Percentiles rank a stretch among this genome's conserved stretches.
These are phyloP conservation scores for Suillus subaureus DNA, from an alignment of 768 basidiomycete species.

Conservation along the genomic window DNA sequence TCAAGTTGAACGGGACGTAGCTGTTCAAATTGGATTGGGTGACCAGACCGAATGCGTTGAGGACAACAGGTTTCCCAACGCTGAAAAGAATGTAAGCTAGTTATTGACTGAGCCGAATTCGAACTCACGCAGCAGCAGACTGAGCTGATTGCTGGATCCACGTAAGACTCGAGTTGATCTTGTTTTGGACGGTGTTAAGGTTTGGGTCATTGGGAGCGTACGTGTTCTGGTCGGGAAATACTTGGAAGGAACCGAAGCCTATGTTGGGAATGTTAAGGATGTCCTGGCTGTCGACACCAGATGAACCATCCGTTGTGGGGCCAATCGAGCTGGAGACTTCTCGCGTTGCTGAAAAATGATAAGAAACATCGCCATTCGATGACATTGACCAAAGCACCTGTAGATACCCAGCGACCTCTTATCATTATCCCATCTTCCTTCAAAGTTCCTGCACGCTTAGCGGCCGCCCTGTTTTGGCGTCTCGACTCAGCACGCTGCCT, in stretches of 20 bases:
- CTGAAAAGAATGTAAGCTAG: constrained; percentile 33
- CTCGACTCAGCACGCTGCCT: constrained; percentile 50
- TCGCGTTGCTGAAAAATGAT: constrained; percentile 41
- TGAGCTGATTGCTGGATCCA: constrained; percentile 59
- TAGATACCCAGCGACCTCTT: constrained; percentile 61
- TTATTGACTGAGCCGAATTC: background rate
- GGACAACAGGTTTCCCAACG: constrained; percentile 53
- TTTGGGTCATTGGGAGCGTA: constrained; percentile 53
- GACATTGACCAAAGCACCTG: constrained; percentile 39
- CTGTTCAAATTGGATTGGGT: constrained; percentile 51
- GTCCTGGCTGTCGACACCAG: constrained; percentile 68
- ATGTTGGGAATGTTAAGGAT: constrained; percentile 59
- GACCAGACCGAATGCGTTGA: constrained; percentile 65
- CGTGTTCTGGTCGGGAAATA: constrained; percentile 69
- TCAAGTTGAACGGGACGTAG: constrained; percentile 66
- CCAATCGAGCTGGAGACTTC: constrained; percentile 50
- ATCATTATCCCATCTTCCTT: constrained; percentile 47
- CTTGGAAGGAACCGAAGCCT: constrained; percentile 60
- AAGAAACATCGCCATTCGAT: constrained; percentile 8
- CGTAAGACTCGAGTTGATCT: constrained; percentile 48
- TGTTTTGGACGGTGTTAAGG: constrained; percentile 53
- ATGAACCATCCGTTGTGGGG: constrained; percentile 60
- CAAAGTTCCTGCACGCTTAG: constrained; percentile 35
- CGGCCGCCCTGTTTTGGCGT: constrained; percentile 44
- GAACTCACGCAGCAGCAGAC: constrained; percentile 44